These are phyloP conservation scores for Mariannaea sp. DNA, from an alignment of 2,329 filamentous ascomycete species.

Conservation along the genomic window DNA sequence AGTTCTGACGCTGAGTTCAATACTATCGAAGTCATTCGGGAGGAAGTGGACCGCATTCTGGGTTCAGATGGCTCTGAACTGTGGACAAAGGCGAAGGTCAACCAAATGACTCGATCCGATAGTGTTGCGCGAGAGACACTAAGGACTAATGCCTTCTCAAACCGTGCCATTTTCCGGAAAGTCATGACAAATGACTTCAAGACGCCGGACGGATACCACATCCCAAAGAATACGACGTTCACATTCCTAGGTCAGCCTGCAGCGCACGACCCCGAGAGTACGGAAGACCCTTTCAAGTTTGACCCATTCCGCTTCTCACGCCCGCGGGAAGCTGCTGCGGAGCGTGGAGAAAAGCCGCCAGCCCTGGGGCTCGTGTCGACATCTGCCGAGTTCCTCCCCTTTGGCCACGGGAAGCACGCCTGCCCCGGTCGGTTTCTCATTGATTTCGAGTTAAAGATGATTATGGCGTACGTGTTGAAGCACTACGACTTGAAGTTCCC, in stretches of 20 bases:
- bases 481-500: conserved; percentile 32
- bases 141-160: conserved; percentile 42
- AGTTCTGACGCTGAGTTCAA: neutral
- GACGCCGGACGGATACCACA: conserved; percentile 31
- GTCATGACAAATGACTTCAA: conserved; percentile 37
- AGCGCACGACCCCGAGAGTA: neutral
- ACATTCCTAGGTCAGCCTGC: neutral
- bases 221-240: neutral
- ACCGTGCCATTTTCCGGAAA: conserved; percentile 38
- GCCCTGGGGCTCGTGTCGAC: conserved; percentile 25
- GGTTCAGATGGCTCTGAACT: conserved; percentile 24
- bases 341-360: conserved; percentile 19
- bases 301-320: conserved; percentile 32
- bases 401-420: conserved; percentile 44
- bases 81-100: conserved; percentile 48
- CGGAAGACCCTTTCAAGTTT: neutral
- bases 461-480: conserved; percentile 29
- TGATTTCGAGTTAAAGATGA: conserved; percentile 43
- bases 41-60: conserved; percentile 44
- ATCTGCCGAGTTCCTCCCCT: conserved; percentile 38
- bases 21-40: conserved; percentile 12
- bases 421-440: conserved; percentile 40
- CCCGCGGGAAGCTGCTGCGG: conserved; percentile 36
- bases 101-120: conserved; percentile 46
- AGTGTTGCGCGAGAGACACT: conserved; percentile 51